Evolutionary conservation across 2,329 filamentous ascomycete species (phyloP).

Genomic region (Trichoderma atroviride): DNA sequence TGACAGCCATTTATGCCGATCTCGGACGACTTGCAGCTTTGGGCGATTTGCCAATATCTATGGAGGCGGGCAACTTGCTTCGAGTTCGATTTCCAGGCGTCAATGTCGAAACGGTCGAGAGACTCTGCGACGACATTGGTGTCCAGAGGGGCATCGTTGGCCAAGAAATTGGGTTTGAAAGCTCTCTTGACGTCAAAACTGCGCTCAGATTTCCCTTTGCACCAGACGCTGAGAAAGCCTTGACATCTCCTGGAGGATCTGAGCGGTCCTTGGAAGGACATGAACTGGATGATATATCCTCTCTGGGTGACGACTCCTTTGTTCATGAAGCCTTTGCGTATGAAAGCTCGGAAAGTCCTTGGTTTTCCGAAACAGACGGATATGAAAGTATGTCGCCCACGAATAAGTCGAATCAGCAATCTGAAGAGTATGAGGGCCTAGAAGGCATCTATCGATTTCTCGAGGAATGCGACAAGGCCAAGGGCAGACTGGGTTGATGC

Average conservation of each 20-base stretch:
- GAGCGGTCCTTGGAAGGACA: constrained; percentile 49
- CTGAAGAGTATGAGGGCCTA: constrained; percentile 56
- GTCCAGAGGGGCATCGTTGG: constrained; percentile 76
- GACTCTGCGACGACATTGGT: constrained; percentile 84
- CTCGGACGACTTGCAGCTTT: constrained; percentile 74
- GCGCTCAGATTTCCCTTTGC: constrained; percentile 87
- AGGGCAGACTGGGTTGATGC: constrained; percentile 39
- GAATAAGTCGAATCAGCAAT: constrained; percentile 48
- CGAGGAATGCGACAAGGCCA: constrained; percentile 57
- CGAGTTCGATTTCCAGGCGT: constrained; percentile 90
- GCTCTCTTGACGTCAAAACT: constrained; percentile 67
- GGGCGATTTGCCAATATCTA: constrained; percentile 80
- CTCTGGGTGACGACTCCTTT: constrained; percentile 41
- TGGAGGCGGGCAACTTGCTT: constrained; percentile 68
- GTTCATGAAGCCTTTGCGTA: constrained; percentile 46
- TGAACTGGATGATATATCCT: constrained; percentile 45
- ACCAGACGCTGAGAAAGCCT: constrained; percentile 50
- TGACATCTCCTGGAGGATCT: constrained; percentile 54
- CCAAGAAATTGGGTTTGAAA: constrained; percentile 76
- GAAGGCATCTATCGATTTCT: constrained; percentile 62
- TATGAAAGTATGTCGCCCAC: constrained; percentile 56
- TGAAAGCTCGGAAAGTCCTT: constrained; percentile 51
- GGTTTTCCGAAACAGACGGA: constrained; percentile 51
- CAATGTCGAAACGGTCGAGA: constrained; percentile 78
- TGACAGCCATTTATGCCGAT: constrained; percentile 78